A percentile compares a stretch with the other conserved stretches of the same genome.
These are phyloP conservation scores for Rhynchosporium secalis DNA, from an alignment of 2,329 filamentous ascomycete genomes.

Conservation along the genomic window DNA sequence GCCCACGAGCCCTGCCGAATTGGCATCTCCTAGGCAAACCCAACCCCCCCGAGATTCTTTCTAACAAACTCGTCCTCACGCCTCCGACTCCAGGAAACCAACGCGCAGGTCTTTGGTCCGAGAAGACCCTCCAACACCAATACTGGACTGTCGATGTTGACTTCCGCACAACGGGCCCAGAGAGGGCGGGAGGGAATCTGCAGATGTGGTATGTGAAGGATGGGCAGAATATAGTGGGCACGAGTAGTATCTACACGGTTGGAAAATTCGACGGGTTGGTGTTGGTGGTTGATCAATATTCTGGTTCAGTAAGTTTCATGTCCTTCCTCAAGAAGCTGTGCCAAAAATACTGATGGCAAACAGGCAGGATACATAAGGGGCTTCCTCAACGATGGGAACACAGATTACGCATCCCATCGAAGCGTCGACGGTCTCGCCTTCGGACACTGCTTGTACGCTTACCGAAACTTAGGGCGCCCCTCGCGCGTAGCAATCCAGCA, in stretches of 20 bases:
- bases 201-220: conserved; percentile 88
- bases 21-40: conserved; percentile 46
- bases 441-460: conserved; percentile 86
- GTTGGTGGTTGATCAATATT: conserved; percentile 81
- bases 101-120: conserved; percentile 79
- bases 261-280: conserved; percentile 87
- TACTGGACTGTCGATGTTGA: conserved; percentile 83
- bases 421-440: conserved; percentile 86
- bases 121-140: conserved; percentile 59
- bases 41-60: conserved; percentile 64
- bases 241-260: conserved; percentile 80
- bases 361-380: conserved; percentile 79
- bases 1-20: conserved; percentile 35
- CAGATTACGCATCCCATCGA: conserved; percentile 73
- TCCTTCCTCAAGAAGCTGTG: neutral
- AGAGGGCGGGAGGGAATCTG: conserved; percentile 82
- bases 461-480: conserved; percentile 86
- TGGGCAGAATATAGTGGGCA: conserved; percentile 63
- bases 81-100: conserved; percentile 84
- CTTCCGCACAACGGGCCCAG: conserved; percentile 83
- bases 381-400: conserved; percentile 88
- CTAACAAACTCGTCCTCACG: conserved; percentile 89
- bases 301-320: conserved; percentile 53
- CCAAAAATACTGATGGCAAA: conserved; percentile 17
- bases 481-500: conserved; percentile 76